Conservation (phyloP, 768 basidiomycete genomes). For the Russula virescens region DNA sequence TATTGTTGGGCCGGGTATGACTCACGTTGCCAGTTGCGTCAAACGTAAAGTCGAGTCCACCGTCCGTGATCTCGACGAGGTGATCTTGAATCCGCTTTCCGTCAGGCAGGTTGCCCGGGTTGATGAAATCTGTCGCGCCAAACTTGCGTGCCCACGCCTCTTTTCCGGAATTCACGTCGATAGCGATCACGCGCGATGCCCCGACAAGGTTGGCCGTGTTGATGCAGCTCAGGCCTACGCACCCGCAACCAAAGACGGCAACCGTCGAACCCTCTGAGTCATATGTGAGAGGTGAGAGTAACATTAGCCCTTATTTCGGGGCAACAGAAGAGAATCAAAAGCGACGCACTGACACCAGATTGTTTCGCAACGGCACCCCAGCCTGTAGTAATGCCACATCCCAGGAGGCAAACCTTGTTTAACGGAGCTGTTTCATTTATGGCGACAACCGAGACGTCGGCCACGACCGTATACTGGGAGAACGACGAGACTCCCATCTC, state of each 20-base stretch:
- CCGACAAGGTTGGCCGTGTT: constrained; percentile 72
- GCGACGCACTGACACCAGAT: constrained; percentile 65
- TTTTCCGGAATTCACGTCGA: constrained; percentile 86
- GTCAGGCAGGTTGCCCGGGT: constrained; percentile 65
- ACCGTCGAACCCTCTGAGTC: constrained; percentile 71
- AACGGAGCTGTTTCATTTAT: constrained; percentile 82
- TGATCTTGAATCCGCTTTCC: constrained; percentile 86
- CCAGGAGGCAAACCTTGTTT: constrained; percentile 94
- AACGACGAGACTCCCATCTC: constrained; percentile 99
- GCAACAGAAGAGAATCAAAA: not conserved
- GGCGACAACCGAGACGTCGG: constrained; percentile 93
- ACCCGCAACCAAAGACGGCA: constrained; percentile 94
- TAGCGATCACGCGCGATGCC: constrained; percentile 83
- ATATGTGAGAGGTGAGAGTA: not conserved
- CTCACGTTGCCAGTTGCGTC: constrained; percentile 89
- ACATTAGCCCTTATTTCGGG: not conserved
- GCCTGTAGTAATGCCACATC: constrained; percentile 96
- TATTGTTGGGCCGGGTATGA: constrained; percentile 14
- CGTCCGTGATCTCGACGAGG: constrained; percentile 89
- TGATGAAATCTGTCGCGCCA: constrained; percentile 92
- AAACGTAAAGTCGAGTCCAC: constrained; percentile 95
- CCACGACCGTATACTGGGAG: constrained; percentile 99
- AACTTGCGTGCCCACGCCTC: constrained; percentile 87
- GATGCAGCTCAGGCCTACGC: constrained; percentile 91
- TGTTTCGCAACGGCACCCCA: constrained; percentile 96